These are phyloP conservation scores for Amauroascus verrucosus DNA, from an alignment of 2,329 filamentous ascomycete species.

Conservation along the genomic window DNA sequence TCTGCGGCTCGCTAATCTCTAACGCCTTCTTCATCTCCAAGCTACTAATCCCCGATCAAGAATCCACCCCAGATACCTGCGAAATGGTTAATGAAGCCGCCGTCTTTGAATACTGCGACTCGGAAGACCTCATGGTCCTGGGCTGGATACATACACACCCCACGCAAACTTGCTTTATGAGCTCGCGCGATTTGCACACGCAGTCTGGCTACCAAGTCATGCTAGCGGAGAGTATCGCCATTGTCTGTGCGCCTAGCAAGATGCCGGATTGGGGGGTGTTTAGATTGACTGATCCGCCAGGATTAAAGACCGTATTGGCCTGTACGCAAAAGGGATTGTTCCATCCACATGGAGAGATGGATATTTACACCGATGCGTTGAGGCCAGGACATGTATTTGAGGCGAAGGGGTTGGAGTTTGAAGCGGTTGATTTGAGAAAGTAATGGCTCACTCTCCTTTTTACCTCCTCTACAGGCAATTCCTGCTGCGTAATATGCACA, in stretches of 20 bases:
- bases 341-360: constrained; percentile 61
- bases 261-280: constrained; percentile 74
- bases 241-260: constrained; percentile 84
- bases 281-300: constrained; percentile 83
- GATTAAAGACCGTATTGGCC: constrained; percentile 69
- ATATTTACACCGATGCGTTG: constrained; percentile 67
- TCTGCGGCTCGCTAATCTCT: constrained; percentile 81
- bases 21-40: constrained; percentile 88
- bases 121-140: constrained; percentile 70
- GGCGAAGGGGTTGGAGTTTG: constrained; percentile 54
- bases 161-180: constrained; percentile 96
- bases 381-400: constrained; percentile 64
- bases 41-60: constrained; percentile 83
- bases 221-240: constrained; percentile 91
- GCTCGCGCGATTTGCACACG: constrained; percentile 83
- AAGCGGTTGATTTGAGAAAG: constrained; percentile 52
- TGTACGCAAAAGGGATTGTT: constrained; percentile 74
- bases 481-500: too few relatives aligned
- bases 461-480: background rate
- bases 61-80: constrained; percentile 82
- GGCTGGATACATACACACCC: constrained; percentile 99
- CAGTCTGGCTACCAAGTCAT: constrained; percentile 92
- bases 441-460: background rate
- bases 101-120: constrained; percentile 81
- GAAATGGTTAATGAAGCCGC: constrained; percentile 80